These are phyloP conservation scores for Rhodomyrtus tomentosa DNA, from an alignment of 345 rosid genomes.

Conservation along the genomic window DNA sequence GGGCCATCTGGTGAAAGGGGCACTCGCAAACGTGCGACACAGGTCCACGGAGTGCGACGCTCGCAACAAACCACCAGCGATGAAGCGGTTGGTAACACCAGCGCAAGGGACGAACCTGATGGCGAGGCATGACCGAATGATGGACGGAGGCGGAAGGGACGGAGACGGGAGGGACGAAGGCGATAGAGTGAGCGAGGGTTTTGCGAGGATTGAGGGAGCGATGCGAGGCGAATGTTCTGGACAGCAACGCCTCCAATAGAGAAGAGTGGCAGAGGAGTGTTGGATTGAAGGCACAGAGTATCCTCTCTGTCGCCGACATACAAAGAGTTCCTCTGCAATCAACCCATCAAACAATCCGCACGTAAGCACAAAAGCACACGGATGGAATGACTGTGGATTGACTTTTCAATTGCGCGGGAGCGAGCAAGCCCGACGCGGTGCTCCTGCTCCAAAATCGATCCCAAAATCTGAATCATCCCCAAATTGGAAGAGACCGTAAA, in stretches of 20 bases:
- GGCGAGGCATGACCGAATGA: constrained; percentile 17
- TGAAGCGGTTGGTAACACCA: background rate
- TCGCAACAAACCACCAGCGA: background rate
- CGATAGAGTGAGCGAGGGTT: constrained; percentile 14
- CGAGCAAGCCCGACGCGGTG: too few relatives aligned
- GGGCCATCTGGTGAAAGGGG: too few relatives aligned
- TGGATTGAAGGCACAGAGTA: constrained; percentile 10
- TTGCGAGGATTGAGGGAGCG: constrained; percentile 17
- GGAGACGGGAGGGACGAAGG: too few relatives aligned
- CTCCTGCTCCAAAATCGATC: too few relatives aligned
- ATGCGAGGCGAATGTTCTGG: constrained; percentile 8
- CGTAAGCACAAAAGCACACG: too few relatives aligned
- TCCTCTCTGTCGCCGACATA: constrained; percentile 31
- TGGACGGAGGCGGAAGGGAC: constrained; percentile 3
- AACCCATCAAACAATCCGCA: too few relatives aligned
- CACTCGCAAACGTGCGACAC: background rate
- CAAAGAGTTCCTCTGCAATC: too few relatives aligned
- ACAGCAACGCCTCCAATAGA: background rate
- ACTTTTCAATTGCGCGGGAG: too few relatives aligned
- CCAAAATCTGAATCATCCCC: too few relatives aligned
- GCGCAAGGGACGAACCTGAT: background rate
- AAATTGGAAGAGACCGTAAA: too few relatives aligned
- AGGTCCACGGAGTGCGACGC: background rate
- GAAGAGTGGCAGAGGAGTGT: constrained; percentile 1
- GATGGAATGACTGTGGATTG: too few relatives aligned